Evolutionary conservation across 495 filamentous ascomycete species (phyloP).

Genomic region (Neurospora sp.): DNA sequence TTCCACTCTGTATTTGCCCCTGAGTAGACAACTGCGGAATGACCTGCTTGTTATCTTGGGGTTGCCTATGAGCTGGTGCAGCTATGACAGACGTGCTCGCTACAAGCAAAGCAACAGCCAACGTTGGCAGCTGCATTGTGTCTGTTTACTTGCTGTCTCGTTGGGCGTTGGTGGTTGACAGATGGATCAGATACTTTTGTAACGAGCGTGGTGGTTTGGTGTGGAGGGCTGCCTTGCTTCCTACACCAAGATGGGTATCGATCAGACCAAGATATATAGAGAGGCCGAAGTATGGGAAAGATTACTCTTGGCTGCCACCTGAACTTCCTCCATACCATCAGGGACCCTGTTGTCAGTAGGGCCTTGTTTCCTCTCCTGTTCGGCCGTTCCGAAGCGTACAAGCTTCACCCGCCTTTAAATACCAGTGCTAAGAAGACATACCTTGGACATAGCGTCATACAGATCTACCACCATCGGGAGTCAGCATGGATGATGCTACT

Average conservation of each 20-base stretch:
- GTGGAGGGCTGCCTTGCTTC: not conserved
- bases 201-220: not conserved
- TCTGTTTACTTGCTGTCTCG: not conserved
- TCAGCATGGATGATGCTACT: not conserved
- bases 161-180: not conserved
- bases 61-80: not conserved
- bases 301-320: not conserved
- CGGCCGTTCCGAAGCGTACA: not conserved
- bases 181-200: not conserved
- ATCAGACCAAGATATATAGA: not conserved
- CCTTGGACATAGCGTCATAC: not conserved
- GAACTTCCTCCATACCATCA: not conserved
- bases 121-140: not conserved
- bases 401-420: not conserved
- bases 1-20: not conserved
- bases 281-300: not conserved
- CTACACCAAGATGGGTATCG: not conserved
- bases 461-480: not conserved
- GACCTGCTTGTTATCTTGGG: not conserved
- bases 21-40: not conserved
- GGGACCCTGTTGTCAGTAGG: not conserved
- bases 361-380: not conserved
- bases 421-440: not conserved
- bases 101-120: not conserved
- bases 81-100: not conserved